Evolutionary conservation across 164 flowering plant genomes (phyloP), one percentile per base, ranked within the genome.

Genomic region (Sextonia rubra): DNA sequence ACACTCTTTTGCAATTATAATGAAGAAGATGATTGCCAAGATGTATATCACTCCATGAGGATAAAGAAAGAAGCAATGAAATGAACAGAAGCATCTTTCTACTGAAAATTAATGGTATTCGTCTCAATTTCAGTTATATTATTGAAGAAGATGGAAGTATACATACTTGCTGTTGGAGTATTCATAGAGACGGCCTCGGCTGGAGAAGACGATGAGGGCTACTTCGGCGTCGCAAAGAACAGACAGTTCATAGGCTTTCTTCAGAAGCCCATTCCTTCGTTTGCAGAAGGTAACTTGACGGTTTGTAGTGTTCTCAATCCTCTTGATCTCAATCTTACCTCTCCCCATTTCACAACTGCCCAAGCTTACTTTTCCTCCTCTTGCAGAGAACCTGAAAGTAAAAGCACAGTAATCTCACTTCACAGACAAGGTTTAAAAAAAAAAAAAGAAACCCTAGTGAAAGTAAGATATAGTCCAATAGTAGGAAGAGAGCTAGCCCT

Each of bases 241-340:
- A 27, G 82, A 77, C 27, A 80, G 69, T 66, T 80, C 82, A 69
- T 74, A 74, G 64, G 82, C 82, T 48, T 80, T 80, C 73, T 77
- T 80, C 24, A 77, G 80, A 15, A 80, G 69, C 15, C 82, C 82
- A 6, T 74, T 74, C 26, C 82, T 72, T n/a, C 82, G 74, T 62
- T 80, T 80, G 60, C 82, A 77, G 69, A 80, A 80, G 52, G 82
- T 80, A 18, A 80, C 82, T 47, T 77, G 80, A 6, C 82, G 73
- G 26, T 74, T 80, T 0, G 82, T 77, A 0, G 80, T 77, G 72
- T 75, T 80, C 60, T 80, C 82, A 60, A 80, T 80, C 73, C 80
- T 65, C 77, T 77, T 77, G 49, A 80, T 80, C 48, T 77, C 80
- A 52, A 80, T 80, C 76, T 80, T 80, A 25, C 82, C 78, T 52